A percentile compares a stretch with the other conserved stretches of the same genome.
Evolutionary conservation across 2,329 filamentous ascomycete genomes (phyloP).

Genomic region (Penicillium glabrum): DNA sequence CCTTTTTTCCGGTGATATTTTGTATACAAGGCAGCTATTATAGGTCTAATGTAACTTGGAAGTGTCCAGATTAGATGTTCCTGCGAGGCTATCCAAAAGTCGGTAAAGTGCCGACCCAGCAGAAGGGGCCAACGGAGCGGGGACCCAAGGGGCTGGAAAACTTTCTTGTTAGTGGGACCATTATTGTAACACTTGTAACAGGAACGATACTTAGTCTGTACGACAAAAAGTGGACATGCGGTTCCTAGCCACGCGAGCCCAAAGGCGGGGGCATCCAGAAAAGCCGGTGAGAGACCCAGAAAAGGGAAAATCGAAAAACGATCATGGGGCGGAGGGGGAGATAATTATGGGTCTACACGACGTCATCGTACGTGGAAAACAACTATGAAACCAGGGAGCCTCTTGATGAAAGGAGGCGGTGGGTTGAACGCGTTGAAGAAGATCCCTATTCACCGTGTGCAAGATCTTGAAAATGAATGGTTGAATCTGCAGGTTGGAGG

Average conservation of each 20-base stretch:
- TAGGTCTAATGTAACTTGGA: too few relatives aligned
- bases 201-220: conserved; percentile 14
- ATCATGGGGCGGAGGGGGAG: not conserved
- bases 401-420: not conserved
- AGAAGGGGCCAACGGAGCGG: conserved; percentile 17
- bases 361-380: conserved; percentile 20
- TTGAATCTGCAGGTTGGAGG: conserved; percentile 5
- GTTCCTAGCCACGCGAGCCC: conserved; percentile 20
- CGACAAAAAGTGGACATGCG: conserved; percentile 15
- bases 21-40: not conserved
- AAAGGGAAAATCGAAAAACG: not conserved
- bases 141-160: conserved; percentile 22
- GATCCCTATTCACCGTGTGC: conserved; percentile 4
- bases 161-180: conserved; percentile 21
- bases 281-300: conserved; percentile 19
- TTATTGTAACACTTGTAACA: conserved; percentile 18
- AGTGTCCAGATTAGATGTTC: not conserved
- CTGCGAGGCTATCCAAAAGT: conserved; percentile 18
- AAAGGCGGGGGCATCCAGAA: conserved; percentile 15
- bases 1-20: not conserved
- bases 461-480: conserved; percentile 1
- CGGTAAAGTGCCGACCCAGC: conserved; percentile 27
- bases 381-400: conserved; percentile 2
- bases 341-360: conserved; percentile 10
- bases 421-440: not conserved